Evolutionary conservation across 257 asterid species (phyloP).

Genomic region (Lantana camara): DNA sequence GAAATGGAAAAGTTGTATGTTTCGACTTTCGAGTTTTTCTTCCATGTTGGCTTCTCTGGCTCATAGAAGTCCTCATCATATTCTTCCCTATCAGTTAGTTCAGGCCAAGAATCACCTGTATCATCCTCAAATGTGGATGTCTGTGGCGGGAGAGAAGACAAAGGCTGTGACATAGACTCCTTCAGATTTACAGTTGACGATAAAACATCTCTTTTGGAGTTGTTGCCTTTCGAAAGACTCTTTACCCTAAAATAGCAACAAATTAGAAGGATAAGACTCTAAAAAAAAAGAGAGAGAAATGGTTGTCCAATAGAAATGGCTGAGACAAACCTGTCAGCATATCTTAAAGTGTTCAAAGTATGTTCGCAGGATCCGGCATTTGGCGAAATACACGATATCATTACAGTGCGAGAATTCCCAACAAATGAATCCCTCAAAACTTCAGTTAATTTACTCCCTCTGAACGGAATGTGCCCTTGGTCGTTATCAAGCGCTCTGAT

Average conservation of each 20-base stretch:
- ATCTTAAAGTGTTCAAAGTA: slow-evolving; percentile 91
- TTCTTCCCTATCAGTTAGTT: slow-evolving; percentile 81
- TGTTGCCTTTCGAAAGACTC: slow-evolving; percentile 91
- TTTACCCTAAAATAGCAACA: slow-evolving; percentile 63
- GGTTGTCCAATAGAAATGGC: not conserved
- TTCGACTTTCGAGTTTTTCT: slow-evolving; percentile 63
- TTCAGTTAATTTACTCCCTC: slow-evolving; percentile 98
- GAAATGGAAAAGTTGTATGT: slow-evolving; percentile 42
- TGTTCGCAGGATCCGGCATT: slow-evolving; percentile 96
- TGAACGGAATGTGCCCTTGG: slow-evolving; percentile 95
- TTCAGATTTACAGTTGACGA: slow-evolving; percentile 70
- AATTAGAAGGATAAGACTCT: too few relatives aligned
- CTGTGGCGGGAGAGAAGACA: slow-evolving; percentile 55
- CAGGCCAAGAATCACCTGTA: slow-evolving; percentile 81
- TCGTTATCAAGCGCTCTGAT: slow-evolving; percentile 99
- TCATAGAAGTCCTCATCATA: slow-evolving; percentile 76
- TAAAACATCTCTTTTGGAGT: slow-evolving; percentile 68
- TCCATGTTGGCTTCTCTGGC: slow-evolving; percentile 70
- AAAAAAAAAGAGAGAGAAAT: too few relatives aligned
- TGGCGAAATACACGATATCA: slow-evolving; percentile 94
- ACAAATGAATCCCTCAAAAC: slow-evolving; percentile 93
- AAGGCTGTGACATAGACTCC: slow-evolving; percentile 69
- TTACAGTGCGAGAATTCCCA: slow-evolving; percentile 95
- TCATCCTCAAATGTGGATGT: slow-evolving; percentile 77
- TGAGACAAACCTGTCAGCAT: slow-evolving; percentile 80